Evolutionary conservation across 768 basidiomycete genomes (phyloP).

Genomic region (Lactarius akahatsu): DNA sequence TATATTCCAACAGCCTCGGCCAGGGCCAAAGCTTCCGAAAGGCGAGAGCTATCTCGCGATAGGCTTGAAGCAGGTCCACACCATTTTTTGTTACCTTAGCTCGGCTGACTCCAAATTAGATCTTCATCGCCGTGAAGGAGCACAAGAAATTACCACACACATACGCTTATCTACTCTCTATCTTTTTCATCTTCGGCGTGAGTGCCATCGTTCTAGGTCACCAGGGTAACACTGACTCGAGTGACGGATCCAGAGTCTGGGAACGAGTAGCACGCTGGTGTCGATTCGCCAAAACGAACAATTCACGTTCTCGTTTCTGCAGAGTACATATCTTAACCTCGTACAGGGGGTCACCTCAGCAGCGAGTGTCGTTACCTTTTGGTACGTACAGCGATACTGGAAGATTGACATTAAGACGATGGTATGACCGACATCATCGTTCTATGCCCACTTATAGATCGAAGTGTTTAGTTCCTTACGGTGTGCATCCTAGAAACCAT

Average conservation of each 20-base stretch:
- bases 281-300: slow-evolving; percentile 78
- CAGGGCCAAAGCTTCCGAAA: slow-evolving; percentile 75
- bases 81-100: not conserved
- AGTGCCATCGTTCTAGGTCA: slow-evolving; percentile 29
- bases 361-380: slow-evolving; percentile 67
- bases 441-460: not conserved
- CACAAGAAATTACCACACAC: slow-evolving; percentile 79
- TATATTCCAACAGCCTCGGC: slow-evolving; percentile 81
- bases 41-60: slow-evolving; percentile 75
- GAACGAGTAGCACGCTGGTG: slow-evolving; percentile 75
- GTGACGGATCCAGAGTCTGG: slow-evolving; percentile 54
- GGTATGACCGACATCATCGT: slow-evolving; percentile 36
- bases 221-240: not conserved
- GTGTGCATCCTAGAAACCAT: slow-evolving; percentile 75
- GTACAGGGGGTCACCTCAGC: slow-evolving; percentile 76
- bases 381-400: slow-evolving; percentile 79
- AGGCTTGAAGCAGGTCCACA: slow-evolving; percentile 78
- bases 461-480: slow-evolving; percentile 55
- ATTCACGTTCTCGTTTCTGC: slow-evolving; percentile 76
- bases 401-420: slow-evolving; percentile 80
- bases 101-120: slow-evolving; percentile 41
- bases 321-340: slow-evolving; percentile 77
- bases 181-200: slow-evolving; percentile 79
- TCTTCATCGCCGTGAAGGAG: slow-evolving; percentile 72
- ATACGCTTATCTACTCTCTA: slow-evolving; percentile 73